These are phyloP conservation scores for Carex parvula DNA, from an alignment of 176 grass and related monocot species.

Conservation along the genomic window DNA sequence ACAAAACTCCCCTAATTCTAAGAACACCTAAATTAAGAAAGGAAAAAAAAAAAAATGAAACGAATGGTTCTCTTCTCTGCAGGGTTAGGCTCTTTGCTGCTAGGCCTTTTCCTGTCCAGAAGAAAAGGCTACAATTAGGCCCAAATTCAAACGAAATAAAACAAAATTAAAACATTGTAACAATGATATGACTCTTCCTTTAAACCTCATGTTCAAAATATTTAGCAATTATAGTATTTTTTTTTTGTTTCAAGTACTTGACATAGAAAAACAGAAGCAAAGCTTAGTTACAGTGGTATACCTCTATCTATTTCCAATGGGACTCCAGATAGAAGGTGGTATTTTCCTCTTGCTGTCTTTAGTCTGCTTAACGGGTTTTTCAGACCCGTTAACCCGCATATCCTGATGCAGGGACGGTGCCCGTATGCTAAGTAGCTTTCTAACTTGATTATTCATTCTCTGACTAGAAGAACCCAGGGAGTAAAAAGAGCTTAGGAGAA, in stretches of 20 bases:
- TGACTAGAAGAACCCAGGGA: neutral
- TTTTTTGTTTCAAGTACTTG: neutral
- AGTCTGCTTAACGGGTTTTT: neutral
- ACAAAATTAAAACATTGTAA: neutral
- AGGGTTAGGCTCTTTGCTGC: neutral
- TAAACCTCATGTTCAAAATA: neutral
- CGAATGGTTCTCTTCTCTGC: constrained; percentile 9
- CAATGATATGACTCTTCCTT: neutral
- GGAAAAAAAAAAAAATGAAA: constrained; percentile 19
- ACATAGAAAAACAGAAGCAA: neutral
- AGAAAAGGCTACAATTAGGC: neutral
- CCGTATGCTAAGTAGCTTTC: constrained; percentile 10
- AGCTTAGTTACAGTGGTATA: neutral
- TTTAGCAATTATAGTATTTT: neutral
- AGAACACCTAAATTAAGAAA: constrained; percentile 11
- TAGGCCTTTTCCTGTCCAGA: neutral
- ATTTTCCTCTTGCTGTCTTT: constrained; percentile 17
- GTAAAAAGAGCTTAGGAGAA: neutral
- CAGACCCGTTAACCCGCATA: constrained; percentile 12
- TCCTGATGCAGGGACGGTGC: neutral
- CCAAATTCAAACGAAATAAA: constrained; percentile 10
- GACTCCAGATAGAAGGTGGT: neutral
- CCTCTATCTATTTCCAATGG: constrained; percentile 13
- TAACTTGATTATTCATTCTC: constrained; percentile 20
- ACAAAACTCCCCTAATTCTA: constrained; percentile 3